Evolutionary conservation across 768 basidiomycete species (phyloP), one percentile per base, ranked within the genome.

Genomic region (Tricholoma hemisulphureum): DNA sequence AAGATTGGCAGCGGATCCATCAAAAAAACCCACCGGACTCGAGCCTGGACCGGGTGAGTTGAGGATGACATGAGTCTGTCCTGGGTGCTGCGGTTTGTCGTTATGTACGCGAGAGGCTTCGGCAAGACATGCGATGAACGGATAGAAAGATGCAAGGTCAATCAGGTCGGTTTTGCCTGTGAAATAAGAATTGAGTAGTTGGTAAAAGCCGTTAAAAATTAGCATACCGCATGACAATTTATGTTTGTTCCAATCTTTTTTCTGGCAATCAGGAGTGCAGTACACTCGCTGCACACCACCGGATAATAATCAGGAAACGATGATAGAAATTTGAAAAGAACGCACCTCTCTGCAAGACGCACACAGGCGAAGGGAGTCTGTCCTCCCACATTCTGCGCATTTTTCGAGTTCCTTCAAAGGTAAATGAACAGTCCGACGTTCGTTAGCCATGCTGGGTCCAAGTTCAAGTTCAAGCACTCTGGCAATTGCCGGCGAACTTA

Each of bases 101-200:
- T 53, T 28, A 46, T 68, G 59, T 0, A 54, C 11, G 18, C 65
- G 68, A 14, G 57, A 53, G 2, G 56, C 46, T 18, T 73, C 69
- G n/a, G 66, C 59, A 2, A 73, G 61, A 31, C 55, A 62, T 8
- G 70, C 71, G 13, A 77, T 57, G 48, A 75, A 56, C 0, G 73
- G 73, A 71, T 73, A 69, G 28, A 73, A 73, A 6, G 59, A 35
- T 2, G 58, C 59, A n/a, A 73, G 51, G 23, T 68, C 65, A 8
- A 72, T 65, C 9, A 63, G 55, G 50, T 71, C 69, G 8, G 70
- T 73, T 57, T 69, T 70, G 46, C 46, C 46, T 48, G 41, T n/a
- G 10, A 23, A 16, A 8, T 23, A 8, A 28, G 10, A 14, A 7
- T 11, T 45, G n/a, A n/a, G n/a, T n/a, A n/a, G n/a, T 41, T 20